Conservation (phyloP, 176 grass and related monocot species). For the Calamus simplicifolius region DNA sequence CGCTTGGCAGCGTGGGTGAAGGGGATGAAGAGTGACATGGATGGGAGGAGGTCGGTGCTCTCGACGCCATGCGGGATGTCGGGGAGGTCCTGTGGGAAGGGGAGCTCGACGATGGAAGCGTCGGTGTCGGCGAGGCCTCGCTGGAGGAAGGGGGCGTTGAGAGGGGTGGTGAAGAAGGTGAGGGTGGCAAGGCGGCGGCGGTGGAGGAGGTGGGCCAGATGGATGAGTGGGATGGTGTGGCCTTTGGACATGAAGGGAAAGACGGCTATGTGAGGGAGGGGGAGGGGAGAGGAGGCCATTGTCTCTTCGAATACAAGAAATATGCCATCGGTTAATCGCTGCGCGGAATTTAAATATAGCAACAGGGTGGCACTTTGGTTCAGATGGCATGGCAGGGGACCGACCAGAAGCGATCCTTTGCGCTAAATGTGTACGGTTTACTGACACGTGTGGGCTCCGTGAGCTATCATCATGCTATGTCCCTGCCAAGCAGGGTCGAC, state of each 20-base stretch:
- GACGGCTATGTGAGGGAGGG: conserved; percentile 27
- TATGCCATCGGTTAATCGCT: too few relatives aligned
- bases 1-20: not conserved
- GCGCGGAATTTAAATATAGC: too few relatives aligned
- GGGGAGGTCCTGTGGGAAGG: conserved; percentile 19
- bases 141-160: conserved; percentile 41
- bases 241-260: conserved; percentile 34
- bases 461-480: too few relatives aligned
- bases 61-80: not conserved
- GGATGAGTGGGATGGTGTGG: conserved; percentile 32
- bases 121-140: conserved; percentile 18
- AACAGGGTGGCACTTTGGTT: too few relatives aligned
- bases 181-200: conserved; percentile 19
- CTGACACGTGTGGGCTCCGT: too few relatives aligned
- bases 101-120: conserved; percentile 29
- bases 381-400: too few relatives aligned
- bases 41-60: conserved; percentile 36
- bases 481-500: too few relatives aligned
- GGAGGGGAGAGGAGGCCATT: too few relatives aligned
- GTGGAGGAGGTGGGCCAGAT: conserved; percentile 15
- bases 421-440: too few relatives aligned
- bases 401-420: too few relatives aligned
- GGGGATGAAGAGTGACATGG: conserved; percentile 10
- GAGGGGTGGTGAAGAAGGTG: conserved; percentile 40
- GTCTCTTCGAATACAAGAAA: too few relatives aligned